Evolutionary conservation across 805 yeast species (phyloP), one percentile per base, ranked within the genome.

Genomic region (Kregervanrija delftensis): DNA sequence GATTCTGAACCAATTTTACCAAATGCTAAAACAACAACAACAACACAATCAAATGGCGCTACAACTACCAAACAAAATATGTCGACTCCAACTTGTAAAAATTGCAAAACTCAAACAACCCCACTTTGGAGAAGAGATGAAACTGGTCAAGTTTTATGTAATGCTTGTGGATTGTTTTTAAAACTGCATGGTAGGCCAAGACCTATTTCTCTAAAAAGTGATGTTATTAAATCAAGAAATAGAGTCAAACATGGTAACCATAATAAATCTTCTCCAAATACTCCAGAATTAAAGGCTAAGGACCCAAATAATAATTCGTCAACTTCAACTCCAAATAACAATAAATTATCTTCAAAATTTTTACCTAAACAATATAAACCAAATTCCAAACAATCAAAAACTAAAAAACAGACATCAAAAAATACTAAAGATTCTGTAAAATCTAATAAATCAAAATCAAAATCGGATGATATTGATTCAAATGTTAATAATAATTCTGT

Each of bases 121-220:
- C 97, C 98, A 1, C 69, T 90, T 30, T 90, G 97, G 97, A 76
- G 97, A 64, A 73, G 97, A 51, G 96, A 90, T 65, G 96, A 89
- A 57, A 78, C 86, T 10, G 95, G 95, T 12, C 83, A 82, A 55
- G 95, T 90, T 32, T 72, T 90, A 40, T 90, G 98, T 64, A 90
- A 90, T 67, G 98, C 98, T 9, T 88, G 96, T 68, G 96, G 96
- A 0, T 69, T 88, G 41, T 88, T 88, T 57, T 67, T 89, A 48
- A 90, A 90, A 65, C 73, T 90, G 36, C 98, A 90, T 60, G 96
- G 96, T 17, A 77, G 95, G 43, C 87, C 96, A 34, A 74, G 98
- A 56, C 97, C 98, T 5, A 89, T 89, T 44, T 80, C 89, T 17
- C 71, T 90, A 57, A 90, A 90, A 63, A 87, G 96, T 10, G 96